Conservation (phyloP, 306 rosid genomes). For the Arachis stenosperma region DNA sequence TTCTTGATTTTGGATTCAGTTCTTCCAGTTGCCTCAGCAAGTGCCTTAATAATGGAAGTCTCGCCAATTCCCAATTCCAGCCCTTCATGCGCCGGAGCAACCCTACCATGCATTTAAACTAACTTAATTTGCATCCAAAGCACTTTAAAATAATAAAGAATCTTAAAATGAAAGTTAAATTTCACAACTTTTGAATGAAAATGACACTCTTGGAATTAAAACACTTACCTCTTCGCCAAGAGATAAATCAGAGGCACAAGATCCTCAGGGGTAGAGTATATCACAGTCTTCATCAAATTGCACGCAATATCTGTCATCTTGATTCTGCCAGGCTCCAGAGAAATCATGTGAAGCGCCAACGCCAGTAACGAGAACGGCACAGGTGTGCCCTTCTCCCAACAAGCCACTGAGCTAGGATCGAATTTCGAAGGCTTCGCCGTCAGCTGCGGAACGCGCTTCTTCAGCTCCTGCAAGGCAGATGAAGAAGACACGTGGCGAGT, state of each 20-base stretch:
- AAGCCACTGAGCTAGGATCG: slow-evolving; percentile 50
- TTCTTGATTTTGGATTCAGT: slow-evolving; percentile 66
- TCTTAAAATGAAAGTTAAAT: not conserved
- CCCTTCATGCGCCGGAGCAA: slow-evolving; percentile 82
- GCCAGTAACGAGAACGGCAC: slow-evolving; percentile 69
- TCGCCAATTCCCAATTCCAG: slow-evolving; percentile 90
- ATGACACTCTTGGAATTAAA: not conserved
- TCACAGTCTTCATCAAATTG: slow-evolving; percentile 80
- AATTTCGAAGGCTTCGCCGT: slow-evolving; percentile 70
- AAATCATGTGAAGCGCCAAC: slow-evolving; percentile 68
- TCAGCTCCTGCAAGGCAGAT: slow-evolving; percentile 51
- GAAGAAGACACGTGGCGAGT: slow-evolving; percentile 14
- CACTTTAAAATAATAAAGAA: not conserved
- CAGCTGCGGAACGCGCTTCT: slow-evolving; percentile 49
- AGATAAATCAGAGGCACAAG: slow-evolving; percentile 68
- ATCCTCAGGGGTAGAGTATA: slow-evolving; percentile 71
- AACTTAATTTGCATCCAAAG: not conserved
- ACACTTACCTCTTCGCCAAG: slow-evolving; percentile 43
- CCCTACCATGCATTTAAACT: slow-evolving; percentile 19
- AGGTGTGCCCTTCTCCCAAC: slow-evolving; percentile 71
- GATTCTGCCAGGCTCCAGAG: slow-evolving; percentile 62
- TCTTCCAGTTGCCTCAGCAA: slow-evolving; percentile 80
- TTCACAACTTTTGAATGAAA: not conserved
- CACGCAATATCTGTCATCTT: slow-evolving; percentile 80
- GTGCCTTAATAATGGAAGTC: slow-evolving; percentile 80